Percentiles rank a stretch among this genome's conserved stretches.
These are phyloP conservation scores for Echinochloa phyllopogon DNA, from an alignment of 176 grass and related monocot genomes.

Conservation along the genomic window DNA sequence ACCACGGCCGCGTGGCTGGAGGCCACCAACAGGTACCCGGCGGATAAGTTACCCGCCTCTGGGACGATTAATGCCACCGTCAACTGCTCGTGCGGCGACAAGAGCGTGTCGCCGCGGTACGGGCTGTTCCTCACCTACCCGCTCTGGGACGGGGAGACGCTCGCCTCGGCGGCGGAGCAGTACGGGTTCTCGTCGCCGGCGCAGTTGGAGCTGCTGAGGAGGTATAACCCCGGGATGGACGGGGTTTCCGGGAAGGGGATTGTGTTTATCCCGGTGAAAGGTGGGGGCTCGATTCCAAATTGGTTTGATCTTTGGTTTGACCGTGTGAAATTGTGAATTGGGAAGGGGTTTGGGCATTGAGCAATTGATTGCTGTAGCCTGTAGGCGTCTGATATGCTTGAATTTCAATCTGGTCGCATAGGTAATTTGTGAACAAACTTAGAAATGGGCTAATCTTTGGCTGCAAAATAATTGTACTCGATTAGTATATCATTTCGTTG, in stretches of 20 bases:
- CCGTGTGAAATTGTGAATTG: neutral
- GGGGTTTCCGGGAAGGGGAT: constrained; percentile 50
- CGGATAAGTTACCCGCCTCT: neutral
- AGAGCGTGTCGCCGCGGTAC: constrained; percentile 48
- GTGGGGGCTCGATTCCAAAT: constrained; percentile 32
- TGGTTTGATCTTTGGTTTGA: neutral
- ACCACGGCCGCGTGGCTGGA: constrained; percentile 51
- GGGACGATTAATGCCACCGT: constrained; percentile 52
- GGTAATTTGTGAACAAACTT: neutral
- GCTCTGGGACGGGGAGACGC: constrained; percentile 55
- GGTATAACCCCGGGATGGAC: constrained; percentile 59
- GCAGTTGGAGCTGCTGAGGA: constrained; percentile 47
- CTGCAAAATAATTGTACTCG: neutral
- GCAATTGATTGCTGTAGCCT: neutral
- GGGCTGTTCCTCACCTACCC: constrained; percentile 77
- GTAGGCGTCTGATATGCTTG: neutral
- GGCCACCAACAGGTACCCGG: constrained; percentile 37
- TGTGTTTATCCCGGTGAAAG: constrained; percentile 62
- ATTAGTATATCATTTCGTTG: neutral
- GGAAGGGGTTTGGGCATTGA: neutral
- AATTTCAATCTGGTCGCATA: neutral
- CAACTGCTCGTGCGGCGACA: constrained; percentile 79
- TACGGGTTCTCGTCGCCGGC: constrained; percentile 47
- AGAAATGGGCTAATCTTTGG: neutral
- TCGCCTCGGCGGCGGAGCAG: constrained; percentile 39